Evolutionary conservation across 2,329 filamentous ascomycete genomes (phyloP).

Genomic region (Calonectria hongkongensis): DNA sequence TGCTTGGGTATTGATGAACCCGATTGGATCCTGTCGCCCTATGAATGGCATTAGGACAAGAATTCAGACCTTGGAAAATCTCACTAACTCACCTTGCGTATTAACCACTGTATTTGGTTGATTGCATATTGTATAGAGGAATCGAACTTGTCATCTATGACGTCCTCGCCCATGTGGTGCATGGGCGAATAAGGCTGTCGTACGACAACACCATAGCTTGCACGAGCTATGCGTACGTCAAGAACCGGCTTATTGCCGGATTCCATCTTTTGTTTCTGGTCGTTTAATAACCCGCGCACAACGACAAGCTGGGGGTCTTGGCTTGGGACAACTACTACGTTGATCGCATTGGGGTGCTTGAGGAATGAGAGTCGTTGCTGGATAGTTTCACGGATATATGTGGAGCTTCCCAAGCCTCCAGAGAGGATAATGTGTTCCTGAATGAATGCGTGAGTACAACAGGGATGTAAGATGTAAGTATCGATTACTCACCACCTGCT

Average conservation of each 20-base stretch:
- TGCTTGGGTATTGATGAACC: conserved; percentile 58
- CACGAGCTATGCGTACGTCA: conserved; percentile 58
- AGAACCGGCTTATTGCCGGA: conserved; percentile 65
- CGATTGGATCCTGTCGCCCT: conserved; percentile 64
- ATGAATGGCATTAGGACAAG: neutral
- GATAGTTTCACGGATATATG: conserved; percentile 65
- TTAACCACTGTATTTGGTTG: conserved; percentile 53
- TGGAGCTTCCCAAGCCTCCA: conserved; percentile 66
- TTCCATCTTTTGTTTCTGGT: conserved; percentile 69
- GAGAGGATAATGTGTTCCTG: conserved; percentile 66
- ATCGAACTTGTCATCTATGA: conserved; percentile 44
- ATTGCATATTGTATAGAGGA: conserved; percentile 45
- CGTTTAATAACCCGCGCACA: conserved; percentile 71
- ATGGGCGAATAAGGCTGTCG: conserved; percentile 46
- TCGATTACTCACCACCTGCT: conserved; percentile 59
- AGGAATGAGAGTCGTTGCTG: conserved; percentile 59
- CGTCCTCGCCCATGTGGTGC: conserved; percentile 47
- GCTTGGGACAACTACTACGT: conserved; percentile 64
- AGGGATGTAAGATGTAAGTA: too few relatives aligned
- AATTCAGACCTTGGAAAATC: conserved; percentile 58
- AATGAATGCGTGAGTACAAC: neutral
- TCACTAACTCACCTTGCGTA: conserved; percentile 54
- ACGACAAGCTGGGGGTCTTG: conserved; percentile 74
- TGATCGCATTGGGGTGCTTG: conserved; percentile 56
- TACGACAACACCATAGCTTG: conserved; percentile 50